Base-by-base conservation (phyloP, 495 filamentous ascomycete species). In the Collariella sp. region DNA sequence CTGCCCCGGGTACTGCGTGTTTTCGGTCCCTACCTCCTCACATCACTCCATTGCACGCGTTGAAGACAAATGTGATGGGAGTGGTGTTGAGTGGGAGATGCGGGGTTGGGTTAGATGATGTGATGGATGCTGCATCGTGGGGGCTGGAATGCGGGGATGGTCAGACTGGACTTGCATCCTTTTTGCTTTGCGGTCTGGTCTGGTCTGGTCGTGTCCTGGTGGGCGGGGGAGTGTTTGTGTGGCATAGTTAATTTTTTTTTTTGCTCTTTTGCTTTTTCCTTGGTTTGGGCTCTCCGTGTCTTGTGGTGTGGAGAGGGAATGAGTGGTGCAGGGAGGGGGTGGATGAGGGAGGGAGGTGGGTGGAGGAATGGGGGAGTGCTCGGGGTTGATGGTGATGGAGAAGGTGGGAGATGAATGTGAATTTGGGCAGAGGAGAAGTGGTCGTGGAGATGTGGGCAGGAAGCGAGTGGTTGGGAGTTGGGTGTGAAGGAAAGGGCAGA, bases 161-260 rank as follows among this genome's bases (percentile, higher is more conserved):
- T n/a, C 52, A 40, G 18, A 54, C 50, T 6, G 18, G 10, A 5
- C 44, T 16, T 13, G 2, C 56, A 52, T 59, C 46, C 35, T 48
- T 66, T 38, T 55, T 19, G 26, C 26, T 33, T n/a, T 44, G 22
- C 5, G 15, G 26, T 26, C 44, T 38, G 46, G n/a, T n/a, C 33
- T 13, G 18, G 23, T 22, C 13, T 20, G 34, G 15, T 15, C n/a
- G n/a, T n/a, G n/a, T n/a, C n/a, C n/a, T n/a, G n/a, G n/a, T n/a
- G n/a, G n/a, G 2, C 7, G 12, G 34, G 22, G 46, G 20, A 12
- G 1, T 19, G 3, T 16, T 23, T 7, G 24, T 39, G 11, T 44
- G 34, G 46, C 29, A 39, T 50, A 40, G 10, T 18, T 50, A 50
- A 50, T 50, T 39, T 15, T 13, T 39, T 39, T 26, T 26, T 40